A percentile compares a stretch with the other conserved stretches of the same genome.
These are phyloP conservation scores for Wickerhamiella cacticola DNA, from an alignment of 805 yeast genomes.

Conservation along the genomic window DNA sequence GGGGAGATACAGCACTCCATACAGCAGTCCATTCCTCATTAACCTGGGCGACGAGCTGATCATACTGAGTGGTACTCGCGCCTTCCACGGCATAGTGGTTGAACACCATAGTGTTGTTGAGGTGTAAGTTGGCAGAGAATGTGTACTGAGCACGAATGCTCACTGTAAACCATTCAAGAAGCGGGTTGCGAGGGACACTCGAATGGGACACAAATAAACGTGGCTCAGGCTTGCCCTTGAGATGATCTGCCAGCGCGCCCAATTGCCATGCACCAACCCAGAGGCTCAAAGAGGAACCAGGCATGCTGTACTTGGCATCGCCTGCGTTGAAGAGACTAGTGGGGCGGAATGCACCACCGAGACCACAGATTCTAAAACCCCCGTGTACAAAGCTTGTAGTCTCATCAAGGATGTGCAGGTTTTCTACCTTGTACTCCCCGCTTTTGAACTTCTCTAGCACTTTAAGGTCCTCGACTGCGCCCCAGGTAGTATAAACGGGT, in stretches of 20 bases:
- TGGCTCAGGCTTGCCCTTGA: constrained; percentile 29
- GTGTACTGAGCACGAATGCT: constrained; percentile 60
- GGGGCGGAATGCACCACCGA: constrained; percentile 60
- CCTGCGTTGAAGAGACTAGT: constrained; percentile 61
- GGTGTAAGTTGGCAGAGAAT: constrained; percentile 59
- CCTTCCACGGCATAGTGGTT: constrained; percentile 57
- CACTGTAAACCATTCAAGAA: constrained; percentile 55
- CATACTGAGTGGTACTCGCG: constrained; percentile 23
- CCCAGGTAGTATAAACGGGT: constrained; percentile 70
- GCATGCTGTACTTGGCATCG: constrained; percentile 35
- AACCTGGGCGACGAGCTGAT: constrained; percentile 14
- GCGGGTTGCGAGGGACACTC: constrained; percentile 57
- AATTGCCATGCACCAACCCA: constrained; percentile 66
- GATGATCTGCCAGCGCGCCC: constrained; percentile 49
- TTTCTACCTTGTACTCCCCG: constrained; percentile 43
- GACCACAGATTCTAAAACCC: constrained; percentile 49
- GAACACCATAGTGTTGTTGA: constrained; percentile 55
- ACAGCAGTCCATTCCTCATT: constrained; percentile 26
- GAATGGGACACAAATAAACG: constrained; percentile 56
- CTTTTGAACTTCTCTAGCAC: constrained; percentile 51
- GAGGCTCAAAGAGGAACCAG: constrained; percentile 55
- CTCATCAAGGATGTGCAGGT: constrained; percentile 54
- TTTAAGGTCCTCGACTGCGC: constrained; percentile 61
- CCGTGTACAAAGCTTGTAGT: constrained; percentile 34
- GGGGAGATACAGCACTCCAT: constrained; percentile 49